Percentiles rank a stretch among this genome's conserved stretches.
Conservation (phyloP, 1,284 basidiomycete species). For the Lentinula novae-zelandiae region DNA sequence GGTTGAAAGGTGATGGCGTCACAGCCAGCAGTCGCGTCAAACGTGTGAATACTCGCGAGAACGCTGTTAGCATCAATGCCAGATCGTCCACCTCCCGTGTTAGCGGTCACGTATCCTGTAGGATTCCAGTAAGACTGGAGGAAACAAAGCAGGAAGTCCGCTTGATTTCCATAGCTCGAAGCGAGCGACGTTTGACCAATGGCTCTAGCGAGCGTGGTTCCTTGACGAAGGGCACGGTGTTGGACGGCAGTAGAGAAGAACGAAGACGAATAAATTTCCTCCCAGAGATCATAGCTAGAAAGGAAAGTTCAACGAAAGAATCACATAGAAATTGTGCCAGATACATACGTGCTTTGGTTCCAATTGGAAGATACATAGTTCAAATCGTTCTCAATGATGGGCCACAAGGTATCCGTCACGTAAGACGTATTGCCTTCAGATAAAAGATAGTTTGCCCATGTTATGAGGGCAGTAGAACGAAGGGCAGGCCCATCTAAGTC, state of each 20-base stretch:
- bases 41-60: constrained; percentile 58
- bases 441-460: constrained; percentile 66
- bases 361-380: constrained; percentile 57
- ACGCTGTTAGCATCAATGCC: constrained; percentile 61
- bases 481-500: constrained; percentile 68
- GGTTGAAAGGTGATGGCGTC: constrained; percentile 55
- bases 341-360: constrained; percentile 46
- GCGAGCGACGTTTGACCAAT: constrained; percentile 37
- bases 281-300: constrained; percentile 60
- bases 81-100: constrained; percentile 54
- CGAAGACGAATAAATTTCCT: constrained; percentile 57
- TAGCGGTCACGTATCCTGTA: constrained; percentile 49
- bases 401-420: constrained; percentile 58
- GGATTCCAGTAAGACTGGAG: constrained; percentile 60
- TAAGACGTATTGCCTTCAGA: constrained; percentile 50
- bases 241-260: constrained; percentile 63
- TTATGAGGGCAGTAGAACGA: constrained; percentile 64
- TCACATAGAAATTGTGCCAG: not conserved
- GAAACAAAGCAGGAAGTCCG: constrained; percentile 53
- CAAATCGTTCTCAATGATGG: constrained; percentile 64
- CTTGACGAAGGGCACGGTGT: constrained; percentile 53
- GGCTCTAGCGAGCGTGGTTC: constrained; percentile 42
- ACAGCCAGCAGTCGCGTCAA: constrained; percentile 47
- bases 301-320: not conserved
- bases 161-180: constrained; percentile 41